These are phyloP conservation scores for Scenedesmus sp. DNA, from an alignment of 163 green algal genomes.

Conservation along the genomic window DNA sequence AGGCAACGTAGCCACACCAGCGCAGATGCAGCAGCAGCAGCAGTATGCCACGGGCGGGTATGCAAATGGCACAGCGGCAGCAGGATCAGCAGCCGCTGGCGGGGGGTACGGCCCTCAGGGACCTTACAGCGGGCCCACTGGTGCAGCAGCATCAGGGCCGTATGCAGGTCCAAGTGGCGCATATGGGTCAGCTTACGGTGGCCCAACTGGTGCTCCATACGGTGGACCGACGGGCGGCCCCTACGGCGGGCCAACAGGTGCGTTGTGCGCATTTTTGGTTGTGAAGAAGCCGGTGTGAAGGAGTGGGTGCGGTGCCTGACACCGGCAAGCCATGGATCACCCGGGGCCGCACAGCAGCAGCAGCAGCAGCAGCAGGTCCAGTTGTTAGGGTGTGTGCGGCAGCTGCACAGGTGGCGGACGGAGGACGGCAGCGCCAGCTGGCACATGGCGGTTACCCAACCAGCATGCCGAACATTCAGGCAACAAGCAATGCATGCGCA, in stretches of 20 bases:
- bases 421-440: neutral
- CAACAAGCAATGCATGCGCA: neutral
- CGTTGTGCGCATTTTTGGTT: too few species aligned
- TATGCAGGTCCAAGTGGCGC: constrained; percentile 20
- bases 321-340: neutral
- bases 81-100: neutral
- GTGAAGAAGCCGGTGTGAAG: too few species aligned
- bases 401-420: neutral
- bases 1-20: constrained; percentile 36
- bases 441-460: neutral
- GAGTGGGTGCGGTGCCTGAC: too few species aligned
- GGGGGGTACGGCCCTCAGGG: neutral
- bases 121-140: neutral
- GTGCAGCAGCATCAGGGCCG: neutral
- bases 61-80: constrained; percentile 10
- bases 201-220: neutral
- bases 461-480: neutral
- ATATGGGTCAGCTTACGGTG: constrained; percentile 24
- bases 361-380: neutral
- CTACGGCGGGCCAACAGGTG: constrained; percentile 7
- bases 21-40: constrained; percentile 37
- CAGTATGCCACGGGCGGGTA: constrained; percentile 27
- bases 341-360: neutral
- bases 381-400: neutral
- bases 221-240: constrained; percentile 2